Base-by-base conservation (phyloP, 106 monocot genomes). In the Apostasia shenzhenica region DNA sequence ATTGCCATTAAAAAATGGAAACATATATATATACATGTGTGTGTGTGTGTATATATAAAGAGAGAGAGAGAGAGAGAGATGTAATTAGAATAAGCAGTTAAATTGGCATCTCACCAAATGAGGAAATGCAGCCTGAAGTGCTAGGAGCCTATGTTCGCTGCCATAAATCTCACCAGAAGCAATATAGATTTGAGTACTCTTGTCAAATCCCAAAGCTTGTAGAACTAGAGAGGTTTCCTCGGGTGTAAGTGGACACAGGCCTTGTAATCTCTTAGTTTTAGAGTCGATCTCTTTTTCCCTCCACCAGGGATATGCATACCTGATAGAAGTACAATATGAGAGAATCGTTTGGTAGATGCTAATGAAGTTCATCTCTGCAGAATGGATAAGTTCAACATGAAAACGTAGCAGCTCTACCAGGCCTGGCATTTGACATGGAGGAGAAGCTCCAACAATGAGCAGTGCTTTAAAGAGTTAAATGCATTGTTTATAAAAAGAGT, bases 291-390 rank as follows among this genome's bases (percentile, higher is more conserved):
- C 95, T 77, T 95, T 95, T 57, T 95, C 95, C 77, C 89, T 82
- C 95, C 95, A 92, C 92, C 95, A 89, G 67, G 84, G 91, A 81
- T 92, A 92, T 69, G 89, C 95, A 82, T 95, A 95, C 59, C 95
- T 95, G 71, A 64, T 49, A 45, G 14, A 48, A 26, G 26, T 26
- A 26, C 26, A 26, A 26, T 26, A 26, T 26, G 26, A 78, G 5
- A 10, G 44, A 7, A 45, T 26, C 26, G 26, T 26, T 26, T 26
- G 26, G 26, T 26, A 26, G 26, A 26, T 26, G 26, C 26, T 26
- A 26, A 26, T 26, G 26, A 26, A 26, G 26, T 26, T 26, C 26
- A 26, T 26, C 26, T 26, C 26, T 26, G 26, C 26, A 26, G 26
- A 26, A 26, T 26, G 26, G 26, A 26, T 26, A 26, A 26, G 26